Evolutionary conservation across 257 asterid genomes (phyloP).

Genomic region (Cynanchum wilfordii): DNA sequence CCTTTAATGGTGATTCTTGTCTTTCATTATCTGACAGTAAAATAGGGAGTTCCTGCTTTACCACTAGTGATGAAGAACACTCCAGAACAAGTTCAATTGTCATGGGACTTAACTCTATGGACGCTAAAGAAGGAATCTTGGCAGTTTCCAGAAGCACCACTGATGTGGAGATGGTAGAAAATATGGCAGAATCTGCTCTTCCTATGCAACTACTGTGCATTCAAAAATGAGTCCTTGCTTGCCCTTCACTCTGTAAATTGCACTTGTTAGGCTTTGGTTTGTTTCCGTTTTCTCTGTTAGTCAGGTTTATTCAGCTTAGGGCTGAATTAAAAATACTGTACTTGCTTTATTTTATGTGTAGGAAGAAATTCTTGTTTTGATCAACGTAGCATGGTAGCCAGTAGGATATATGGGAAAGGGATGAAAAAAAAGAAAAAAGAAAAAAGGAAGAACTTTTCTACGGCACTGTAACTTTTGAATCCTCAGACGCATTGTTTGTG

Average conservation of each 20-base stretch:
- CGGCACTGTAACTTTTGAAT: not conserved
- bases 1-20: slow-evolving; percentile 34
- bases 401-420: not conserved
- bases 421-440: not conserved
- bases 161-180: slow-evolving; percentile 26
- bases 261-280: slow-evolving; percentile 30
- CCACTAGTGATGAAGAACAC: slow-evolving; percentile 64
- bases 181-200: slow-evolving; percentile 24
- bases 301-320: slow-evolving; percentile 44
- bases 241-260: slow-evolving; percentile 39
- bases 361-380: slow-evolving; percentile 29
- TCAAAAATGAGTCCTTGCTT: slow-evolving; percentile 15
- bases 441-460: not conserved
- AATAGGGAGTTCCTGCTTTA: slow-evolving; percentile 42
- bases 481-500: slow-evolving; percentile 10
- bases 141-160: slow-evolving; percentile 16
- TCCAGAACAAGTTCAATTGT: slow-evolving; percentile 31
- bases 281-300: slow-evolving; percentile 31
- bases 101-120: slow-evolving; percentile 19
- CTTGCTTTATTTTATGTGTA: slow-evolving; percentile 38
- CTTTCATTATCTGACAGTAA: slow-evolving; percentile 41
- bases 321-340: slow-evolving; percentile 44
- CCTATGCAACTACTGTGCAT: slow-evolving; percentile 18
- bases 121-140: slow-evolving; percentile 4
- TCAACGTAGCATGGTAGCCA: slow-evolving; percentile 1